Evolutionary conservation across 345 rosid genomes (phyloP).

Genomic region (Nasturtium officinale): DNA sequence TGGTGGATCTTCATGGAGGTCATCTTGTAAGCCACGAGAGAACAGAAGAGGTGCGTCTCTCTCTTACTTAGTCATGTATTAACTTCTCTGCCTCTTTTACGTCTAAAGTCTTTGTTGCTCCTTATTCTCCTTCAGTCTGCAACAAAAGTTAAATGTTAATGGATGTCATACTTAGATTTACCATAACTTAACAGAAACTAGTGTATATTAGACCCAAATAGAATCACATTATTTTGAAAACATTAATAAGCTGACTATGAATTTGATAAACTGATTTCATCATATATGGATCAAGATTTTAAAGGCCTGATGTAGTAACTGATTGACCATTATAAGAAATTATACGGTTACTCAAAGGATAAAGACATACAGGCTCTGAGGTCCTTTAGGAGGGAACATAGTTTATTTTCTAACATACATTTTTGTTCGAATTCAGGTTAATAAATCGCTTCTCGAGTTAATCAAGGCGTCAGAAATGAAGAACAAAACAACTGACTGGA

Average conservation of each 20-base stretch:
- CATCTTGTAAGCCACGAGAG: constrained; percentile 97
- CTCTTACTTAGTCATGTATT: not conserved
- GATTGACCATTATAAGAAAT: constrained; percentile 8
- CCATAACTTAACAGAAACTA: not conserved
- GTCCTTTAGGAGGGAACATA: constrained; percentile 8
- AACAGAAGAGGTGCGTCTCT: constrained; percentile 70
- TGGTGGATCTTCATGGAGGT: constrained; percentile 96
- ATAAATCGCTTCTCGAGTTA: constrained; percentile 76
- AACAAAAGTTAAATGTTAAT: too few relatives aligned
- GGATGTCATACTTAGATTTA: constrained; percentile 4
- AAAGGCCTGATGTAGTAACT: not conserved
- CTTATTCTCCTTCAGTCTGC: constrained; percentile 1
- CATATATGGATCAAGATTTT: not conserved
- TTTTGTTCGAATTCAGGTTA: constrained; percentile 62
- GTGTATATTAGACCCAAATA: not conserved
- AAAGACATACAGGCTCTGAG: constrained; percentile 17
- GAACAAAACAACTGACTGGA: constrained; percentile 70
- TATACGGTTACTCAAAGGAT: not conserved
- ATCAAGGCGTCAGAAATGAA: constrained; percentile 62
- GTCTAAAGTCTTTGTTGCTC: not conserved
- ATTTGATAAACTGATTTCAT: not conserved
- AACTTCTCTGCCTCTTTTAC: constrained; percentile 11
- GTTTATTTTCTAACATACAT: too few relatives aligned
- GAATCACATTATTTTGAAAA: not conserved
- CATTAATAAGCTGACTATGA: constrained; percentile 11